These are phyloP conservation scores for Aegle marmelos DNA, from an alignment of 345 rosid species.

Conservation along the genomic window DNA sequence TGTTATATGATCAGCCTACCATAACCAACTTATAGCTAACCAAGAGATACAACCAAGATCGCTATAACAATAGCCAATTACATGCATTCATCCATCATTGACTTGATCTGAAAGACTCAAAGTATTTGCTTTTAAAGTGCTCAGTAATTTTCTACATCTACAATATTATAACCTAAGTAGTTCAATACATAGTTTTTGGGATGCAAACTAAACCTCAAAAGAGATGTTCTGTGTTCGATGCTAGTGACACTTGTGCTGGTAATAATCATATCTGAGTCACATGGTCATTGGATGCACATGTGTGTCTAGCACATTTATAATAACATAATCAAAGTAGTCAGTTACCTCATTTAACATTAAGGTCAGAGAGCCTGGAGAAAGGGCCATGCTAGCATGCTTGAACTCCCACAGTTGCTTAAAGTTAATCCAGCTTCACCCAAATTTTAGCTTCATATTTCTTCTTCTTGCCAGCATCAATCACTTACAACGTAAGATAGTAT, in stretches of 20 bases:
- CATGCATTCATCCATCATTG: neutral
- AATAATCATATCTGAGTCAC: too few species aligned
- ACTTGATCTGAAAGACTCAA: neutral
- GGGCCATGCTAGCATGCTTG: conserved; percentile 37
- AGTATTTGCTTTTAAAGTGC: neutral
- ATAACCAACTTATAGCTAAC: neutral
- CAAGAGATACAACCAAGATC: neutral
- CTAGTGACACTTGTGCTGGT: too few species aligned
- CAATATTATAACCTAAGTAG: neutral
- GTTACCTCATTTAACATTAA: conserved; percentile 39
- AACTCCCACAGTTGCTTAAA: conserved; percentile 73
- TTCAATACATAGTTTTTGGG: neutral
- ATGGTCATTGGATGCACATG: neutral
- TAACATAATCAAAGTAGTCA: neutral
- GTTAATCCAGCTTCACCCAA: conserved; percentile 86
- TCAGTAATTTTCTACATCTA: neutral
- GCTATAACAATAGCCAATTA: neutral
- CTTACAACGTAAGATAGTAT: conserved; percentile 59
- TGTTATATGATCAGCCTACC: neutral
- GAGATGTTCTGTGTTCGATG: too few species aligned
- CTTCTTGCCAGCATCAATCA: conserved; percentile 60
- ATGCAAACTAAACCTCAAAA: neutral
- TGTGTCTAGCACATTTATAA: neutral
- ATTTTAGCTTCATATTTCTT: conserved; percentile 73
- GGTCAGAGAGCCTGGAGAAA: conserved; percentile 32